These are phyloP conservation scores for Ulmus americana DNA, from an alignment of 331 rosid species.

Conservation along the genomic window DNA sequence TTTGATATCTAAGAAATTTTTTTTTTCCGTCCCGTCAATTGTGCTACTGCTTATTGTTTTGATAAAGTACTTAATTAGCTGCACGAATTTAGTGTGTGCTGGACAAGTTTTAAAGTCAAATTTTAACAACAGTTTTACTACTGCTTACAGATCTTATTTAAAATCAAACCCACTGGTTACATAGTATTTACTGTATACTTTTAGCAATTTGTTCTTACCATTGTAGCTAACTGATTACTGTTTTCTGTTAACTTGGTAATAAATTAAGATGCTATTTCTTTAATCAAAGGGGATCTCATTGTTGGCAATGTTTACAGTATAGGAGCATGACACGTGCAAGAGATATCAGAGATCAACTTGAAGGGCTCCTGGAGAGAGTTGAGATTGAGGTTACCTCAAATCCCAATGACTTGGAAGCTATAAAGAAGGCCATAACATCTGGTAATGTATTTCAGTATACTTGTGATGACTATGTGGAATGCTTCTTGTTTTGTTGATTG, in stretches of 20 bases:
- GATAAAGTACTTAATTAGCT: neutral
- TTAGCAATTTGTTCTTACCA: neutral
- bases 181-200: neutral
- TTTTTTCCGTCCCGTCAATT: neutral
- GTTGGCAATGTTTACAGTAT: constrained; percentile 40
- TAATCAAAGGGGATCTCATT: constrained; percentile 13
- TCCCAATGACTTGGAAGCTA: constrained; percentile 53
- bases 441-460: constrained; percentile 36
- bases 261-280: neutral
- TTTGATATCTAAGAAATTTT: neutral
- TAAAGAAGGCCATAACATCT: constrained; percentile 83
- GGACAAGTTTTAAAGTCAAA: neutral
- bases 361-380: constrained; percentile 87
- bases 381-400: constrained; percentile 73
- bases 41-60: neutral
- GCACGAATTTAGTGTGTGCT: neutral
- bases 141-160: neutral
- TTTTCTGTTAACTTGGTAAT: neutral
- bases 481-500: constrained; percentile 4
- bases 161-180: too few species aligned
- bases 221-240: neutral
- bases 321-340: constrained; percentile 97
- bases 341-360: constrained; percentile 91
- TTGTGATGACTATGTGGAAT: constrained; percentile 4
- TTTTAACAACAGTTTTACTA: neutral